phyloP scores from a whole-genome alignment of 441 rosid species.

The Jatropha podagrica region DNA sequence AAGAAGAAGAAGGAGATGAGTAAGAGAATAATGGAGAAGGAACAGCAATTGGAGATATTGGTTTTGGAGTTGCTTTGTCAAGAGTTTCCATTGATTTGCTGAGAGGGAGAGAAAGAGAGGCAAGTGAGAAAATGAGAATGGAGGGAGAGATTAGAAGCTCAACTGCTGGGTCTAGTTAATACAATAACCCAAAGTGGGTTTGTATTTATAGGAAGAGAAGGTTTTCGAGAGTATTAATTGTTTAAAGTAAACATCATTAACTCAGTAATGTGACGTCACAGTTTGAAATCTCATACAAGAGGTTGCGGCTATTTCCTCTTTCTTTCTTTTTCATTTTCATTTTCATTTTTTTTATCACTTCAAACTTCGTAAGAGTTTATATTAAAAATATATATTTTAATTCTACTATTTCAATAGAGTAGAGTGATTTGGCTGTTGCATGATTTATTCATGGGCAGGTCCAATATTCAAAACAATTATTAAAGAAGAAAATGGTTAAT shows the following conservation, averaged over 20 bases:
- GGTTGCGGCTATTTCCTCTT: neutral
- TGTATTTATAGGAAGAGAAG: constrained; percentile 26
- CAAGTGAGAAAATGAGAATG: neutral
- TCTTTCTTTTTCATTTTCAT: neutral
- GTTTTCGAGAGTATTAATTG: neutral
- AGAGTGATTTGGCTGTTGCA: too few species aligned
- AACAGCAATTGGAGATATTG: constrained; percentile 11
- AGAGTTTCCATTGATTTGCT: constrained; percentile 21
- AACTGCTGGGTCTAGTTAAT: constrained; percentile 14
- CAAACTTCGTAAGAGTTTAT: neutral
- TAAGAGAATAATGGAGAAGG: constrained; percentile 25
- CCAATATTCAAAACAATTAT: neutral
- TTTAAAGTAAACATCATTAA: neutral
- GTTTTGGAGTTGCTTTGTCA: constrained; percentile 1
- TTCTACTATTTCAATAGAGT: too few species aligned
- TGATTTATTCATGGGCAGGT: neutral
- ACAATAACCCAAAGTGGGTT: neutral
- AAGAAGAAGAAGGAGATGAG: constrained; percentile 22
- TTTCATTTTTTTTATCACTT: neutral
- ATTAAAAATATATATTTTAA: too few species aligned
- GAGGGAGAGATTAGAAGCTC: neutral
- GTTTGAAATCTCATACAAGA: constrained; percentile 6
- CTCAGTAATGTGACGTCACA: constrained; percentile 11
- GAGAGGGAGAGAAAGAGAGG: constrained; percentile 11
- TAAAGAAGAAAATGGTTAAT: too few species aligned